Base-by-base conservation (phyloP, 495 filamentous ascomycete species). In the Opeltia flavorubescens region DNA sequence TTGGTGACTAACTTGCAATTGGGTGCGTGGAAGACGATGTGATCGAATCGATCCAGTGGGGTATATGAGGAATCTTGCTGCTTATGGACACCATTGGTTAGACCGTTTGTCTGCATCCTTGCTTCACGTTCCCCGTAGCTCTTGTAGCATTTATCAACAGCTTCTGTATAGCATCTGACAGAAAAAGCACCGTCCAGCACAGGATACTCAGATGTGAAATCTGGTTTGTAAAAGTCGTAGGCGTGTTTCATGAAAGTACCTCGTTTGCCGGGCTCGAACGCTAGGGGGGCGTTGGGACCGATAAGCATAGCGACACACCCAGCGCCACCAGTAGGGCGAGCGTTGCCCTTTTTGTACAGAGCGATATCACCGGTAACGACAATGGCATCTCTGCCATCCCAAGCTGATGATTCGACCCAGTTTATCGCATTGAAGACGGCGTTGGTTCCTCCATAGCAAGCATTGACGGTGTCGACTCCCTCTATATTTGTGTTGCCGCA, bases 201-300 rank as follows among this genome's bases (percentile, higher is more conserved):
- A 41, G 91, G 91, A 68, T 98, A 98, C 65, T 98, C 91, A 76
- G 85, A 93, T 50, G 88, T 94, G 43, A 98, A 72, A 63, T 98
- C 91, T 56, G 91, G 84, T 79, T 98, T 98, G 79, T 93, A 98
- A 70, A 98, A 98, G 64, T 98, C 91, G 68, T 96, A 98, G 55
- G 84, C 85, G 66, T 98, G 91, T 58, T 78, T 78, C 76, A 95
- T 81, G 72, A 95, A 95, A 58, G 72, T 82, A 62, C 84, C 91
- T 62, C 93, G 81, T 48, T 94, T 79, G 61, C 89, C 91, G 40
- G 91, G 76, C 65, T 98, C 93, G 54, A 95, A 75, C 44, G 83
- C 86, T 54, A 98, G 69, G 34, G 89, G 89, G 33, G 91, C 93
- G 56, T 96, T 73, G 39, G 91, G 91, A 30, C 93, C 93, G 58